Percentiles rank a stretch among this genome's conserved stretches.
phyloP scores from a whole-genome alignment of 1,284 basidiomycete species.

The Singerocomus rubriflavus region DNA sequence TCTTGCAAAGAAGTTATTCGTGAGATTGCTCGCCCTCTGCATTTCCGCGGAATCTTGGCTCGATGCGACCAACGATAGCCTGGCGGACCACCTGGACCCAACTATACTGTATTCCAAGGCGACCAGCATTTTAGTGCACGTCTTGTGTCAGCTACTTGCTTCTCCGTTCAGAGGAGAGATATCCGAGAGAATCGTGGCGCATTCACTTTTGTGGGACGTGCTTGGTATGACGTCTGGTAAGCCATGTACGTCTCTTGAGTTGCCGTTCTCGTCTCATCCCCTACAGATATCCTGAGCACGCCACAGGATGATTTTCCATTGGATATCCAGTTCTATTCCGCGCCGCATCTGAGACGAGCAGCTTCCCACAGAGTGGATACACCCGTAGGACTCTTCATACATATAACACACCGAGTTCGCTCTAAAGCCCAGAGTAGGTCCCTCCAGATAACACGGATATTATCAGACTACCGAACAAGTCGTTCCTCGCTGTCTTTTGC shows the following conservation, averaged over 20 bases:
- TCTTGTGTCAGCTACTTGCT: constrained; percentile 42
- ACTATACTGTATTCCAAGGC: constrained; percentile 38
- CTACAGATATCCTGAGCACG: constrained; percentile 37
- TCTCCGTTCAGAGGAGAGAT: constrained; percentile 33
- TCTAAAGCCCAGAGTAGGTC: constrained; percentile 22
- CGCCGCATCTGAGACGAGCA: constrained; percentile 20
- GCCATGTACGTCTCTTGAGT: constrained; percentile 7
- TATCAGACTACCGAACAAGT: constrained; percentile 37
- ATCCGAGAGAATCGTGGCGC: constrained; percentile 43
- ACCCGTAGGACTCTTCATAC: constrained; percentile 24
- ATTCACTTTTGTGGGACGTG: constrained; percentile 44
- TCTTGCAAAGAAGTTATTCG: constrained; percentile 47
- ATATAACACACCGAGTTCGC: not conserved
- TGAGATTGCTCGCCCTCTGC: constrained; percentile 51
- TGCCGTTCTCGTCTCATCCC: constrained; percentile 4
- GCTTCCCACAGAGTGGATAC: constrained; percentile 22
- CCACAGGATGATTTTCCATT: constrained; percentile 35
- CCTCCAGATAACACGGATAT: constrained; percentile 31
- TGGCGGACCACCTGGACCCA: constrained; percentile 40
- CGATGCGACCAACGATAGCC: constrained; percentile 37
- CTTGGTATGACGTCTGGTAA: constrained; percentile 45
- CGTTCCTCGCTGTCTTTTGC: constrained; percentile 45
- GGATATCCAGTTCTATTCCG: constrained; percentile 30
- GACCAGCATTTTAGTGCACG: constrained; percentile 32
- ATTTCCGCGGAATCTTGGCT: constrained; percentile 57